Evolutionary conservation across 805 yeast species (phyloP).

Genomic region (Saccharomycopsis lassenensis): DNA sequence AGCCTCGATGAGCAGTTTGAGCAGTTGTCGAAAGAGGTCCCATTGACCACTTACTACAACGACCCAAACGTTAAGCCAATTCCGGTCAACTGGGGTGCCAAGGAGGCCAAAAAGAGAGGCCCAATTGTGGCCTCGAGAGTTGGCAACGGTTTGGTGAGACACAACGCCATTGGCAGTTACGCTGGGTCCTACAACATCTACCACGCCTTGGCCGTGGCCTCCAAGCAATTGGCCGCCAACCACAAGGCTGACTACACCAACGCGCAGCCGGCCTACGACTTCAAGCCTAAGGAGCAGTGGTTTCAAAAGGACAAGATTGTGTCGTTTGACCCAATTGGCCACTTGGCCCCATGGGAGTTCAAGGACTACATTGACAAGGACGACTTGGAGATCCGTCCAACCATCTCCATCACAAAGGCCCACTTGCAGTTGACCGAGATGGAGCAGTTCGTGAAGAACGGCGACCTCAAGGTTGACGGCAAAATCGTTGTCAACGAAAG

Average conservation of each 20-base stretch:
- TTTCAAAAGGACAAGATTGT: constrained; percentile 44
- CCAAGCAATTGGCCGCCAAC: constrained; percentile 40
- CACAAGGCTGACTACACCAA: constrained; percentile 52
- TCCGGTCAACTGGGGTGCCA: constrained; percentile 41
- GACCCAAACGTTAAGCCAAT: constrained; percentile 41
- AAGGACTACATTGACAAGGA: constrained; percentile 32
- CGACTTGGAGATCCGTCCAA: constrained; percentile 49
- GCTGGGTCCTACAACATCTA: constrained; percentile 54
- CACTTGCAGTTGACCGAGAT: constrained; percentile 50
- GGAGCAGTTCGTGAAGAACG: constrained; percentile 42
- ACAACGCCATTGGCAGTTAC: constrained; percentile 57
- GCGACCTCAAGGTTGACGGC: constrained; percentile 49
- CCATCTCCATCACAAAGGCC: constrained; percentile 59
- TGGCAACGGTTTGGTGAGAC: constrained; percentile 37
- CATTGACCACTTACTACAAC: constrained; percentile 42
- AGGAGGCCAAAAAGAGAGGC: constrained; percentile 38
- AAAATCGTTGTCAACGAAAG: constrained; percentile 43
- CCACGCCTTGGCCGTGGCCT: constrained; percentile 56
- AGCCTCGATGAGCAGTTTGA: constrained; percentile 16
- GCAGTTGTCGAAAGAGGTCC: constrained; percentile 23
- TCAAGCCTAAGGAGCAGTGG: constrained; percentile 50
- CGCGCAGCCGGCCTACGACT: constrained; percentile 48
- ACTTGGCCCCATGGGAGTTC: constrained; percentile 50
- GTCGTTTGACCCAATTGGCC: constrained; percentile 59
- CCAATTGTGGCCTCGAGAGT: constrained; percentile 47